A percentile compares a stretch with the other conserved stretches of the same genome.
phyloP scores from a whole-genome alignment of 1,284 basidiomycete species.

The Leccinum colubrinum region DNA sequence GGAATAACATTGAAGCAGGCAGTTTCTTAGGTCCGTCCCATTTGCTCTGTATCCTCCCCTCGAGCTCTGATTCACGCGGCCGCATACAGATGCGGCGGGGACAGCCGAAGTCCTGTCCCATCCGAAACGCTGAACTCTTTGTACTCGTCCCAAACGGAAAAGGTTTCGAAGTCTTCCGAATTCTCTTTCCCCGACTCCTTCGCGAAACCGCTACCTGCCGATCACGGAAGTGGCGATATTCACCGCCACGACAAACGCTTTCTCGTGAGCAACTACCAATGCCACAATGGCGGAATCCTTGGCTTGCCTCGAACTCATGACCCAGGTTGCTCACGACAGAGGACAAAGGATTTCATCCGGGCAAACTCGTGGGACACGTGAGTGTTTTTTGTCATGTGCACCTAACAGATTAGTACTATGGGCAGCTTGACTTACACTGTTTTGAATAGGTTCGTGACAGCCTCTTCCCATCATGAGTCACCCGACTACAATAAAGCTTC shows the following conservation, averaged over 20 bases:
- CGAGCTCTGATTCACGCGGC: no score
- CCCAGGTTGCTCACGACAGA: no score
- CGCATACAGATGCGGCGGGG: slow-evolving; percentile 71
- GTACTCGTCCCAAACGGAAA: slow-evolving; percentile 87
- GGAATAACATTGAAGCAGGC: slow-evolving; percentile 85
- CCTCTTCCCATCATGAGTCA: slow-evolving; percentile 38
- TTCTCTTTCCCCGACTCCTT: slow-evolving; percentile 39
- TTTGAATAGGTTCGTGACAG: no score
- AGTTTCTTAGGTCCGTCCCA: slow-evolving; percentile 76
- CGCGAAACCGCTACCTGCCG: slow-evolving; percentile 38
- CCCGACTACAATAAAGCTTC: slow-evolving; percentile 48
- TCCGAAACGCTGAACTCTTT: slow-evolving; percentile 66
- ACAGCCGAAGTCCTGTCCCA: slow-evolving; percentile 69
- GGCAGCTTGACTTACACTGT: no score
- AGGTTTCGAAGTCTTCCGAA: slow-evolving; percentile 67
- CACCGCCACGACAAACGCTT: slow-evolving; percentile 86
- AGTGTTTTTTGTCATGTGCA: no score
- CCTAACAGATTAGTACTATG: no score
- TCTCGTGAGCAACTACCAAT: slow-evolving; percentile 63
- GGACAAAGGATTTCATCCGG: no score
- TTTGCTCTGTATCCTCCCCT: background rate
- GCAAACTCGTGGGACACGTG: no score
- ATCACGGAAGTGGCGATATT: slow-evolving; percentile 91
- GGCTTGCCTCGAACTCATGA: no score
- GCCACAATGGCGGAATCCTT: no score